These are phyloP conservation scores for Nepenthes gracilis DNA, from an alignment of 148 eudicot genomes.

Conservation along the genomic window DNA sequence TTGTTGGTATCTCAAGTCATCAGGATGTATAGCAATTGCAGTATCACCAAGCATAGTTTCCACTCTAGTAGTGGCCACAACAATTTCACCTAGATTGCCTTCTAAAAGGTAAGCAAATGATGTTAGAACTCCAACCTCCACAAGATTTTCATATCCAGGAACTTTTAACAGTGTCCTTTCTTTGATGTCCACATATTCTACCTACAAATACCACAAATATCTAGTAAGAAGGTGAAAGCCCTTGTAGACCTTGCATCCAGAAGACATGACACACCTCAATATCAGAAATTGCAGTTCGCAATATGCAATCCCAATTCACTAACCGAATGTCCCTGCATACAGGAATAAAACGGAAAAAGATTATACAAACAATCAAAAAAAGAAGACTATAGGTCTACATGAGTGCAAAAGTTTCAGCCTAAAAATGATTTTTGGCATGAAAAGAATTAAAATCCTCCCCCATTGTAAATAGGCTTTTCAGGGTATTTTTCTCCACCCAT, in stretches of 20 bases:
- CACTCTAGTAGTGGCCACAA: constrained; percentile 94
- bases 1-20: constrained; percentile 72
- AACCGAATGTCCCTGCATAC: constrained; percentile 56
- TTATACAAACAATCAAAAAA: not conserved
- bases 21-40: constrained; percentile 88
- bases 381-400: not conserved
- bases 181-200: constrained; percentile 70
- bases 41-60: constrained; percentile 99
- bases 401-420: not conserved
- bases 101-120: constrained; percentile 90
- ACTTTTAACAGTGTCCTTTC: constrained; percentile 63
- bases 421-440: not conserved
- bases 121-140: constrained; percentile 84
- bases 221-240: constrained; percentile 5
- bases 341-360: constrained; percentile 5
- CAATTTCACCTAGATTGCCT: constrained; percentile 65
- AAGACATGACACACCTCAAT: constrained; percentile 49
- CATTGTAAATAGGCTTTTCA: too few species aligned
- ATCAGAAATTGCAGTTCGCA: constrained; percentile 90
- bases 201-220: constrained; percentile 33
- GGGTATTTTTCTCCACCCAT: too few species aligned
- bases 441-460: not conserved
- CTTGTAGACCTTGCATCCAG: not conserved
- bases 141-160: constrained; percentile 67
- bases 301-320: constrained; percentile 93